Evolutionary conservation across 176 grass and related monocot species (phyloP).

Genomic region (Elymus sibiricus): DNA sequence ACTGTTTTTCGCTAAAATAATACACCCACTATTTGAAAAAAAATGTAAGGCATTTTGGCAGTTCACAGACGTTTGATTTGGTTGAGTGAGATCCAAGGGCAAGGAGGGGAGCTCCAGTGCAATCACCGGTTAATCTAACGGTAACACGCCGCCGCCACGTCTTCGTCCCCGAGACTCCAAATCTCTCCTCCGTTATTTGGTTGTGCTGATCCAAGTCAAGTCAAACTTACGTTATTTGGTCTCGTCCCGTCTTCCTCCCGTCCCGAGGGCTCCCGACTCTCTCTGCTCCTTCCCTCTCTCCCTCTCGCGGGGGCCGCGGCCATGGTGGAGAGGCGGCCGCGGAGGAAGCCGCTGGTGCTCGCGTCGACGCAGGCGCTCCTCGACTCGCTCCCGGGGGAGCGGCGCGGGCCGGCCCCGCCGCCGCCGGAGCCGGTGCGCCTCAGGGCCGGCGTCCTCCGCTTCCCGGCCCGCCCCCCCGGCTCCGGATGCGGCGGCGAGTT

Average conservation of each 20-base stretch:
- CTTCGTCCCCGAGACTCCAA: too few species aligned
- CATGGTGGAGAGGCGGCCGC: slow-evolving; percentile 57
- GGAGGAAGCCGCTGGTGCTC: slow-evolving; percentile 77
- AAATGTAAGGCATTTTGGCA: too few species aligned
- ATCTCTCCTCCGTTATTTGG: too few species aligned
- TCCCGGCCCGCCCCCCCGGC: slow-evolving; percentile 10
- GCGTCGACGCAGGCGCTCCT: slow-evolving; percentile 70
- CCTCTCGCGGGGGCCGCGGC: neutral
- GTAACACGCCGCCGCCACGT: too few species aligned
- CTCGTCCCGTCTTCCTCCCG: neutral
- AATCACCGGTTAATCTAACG: too few species aligned
- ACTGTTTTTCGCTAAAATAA: too few species aligned
- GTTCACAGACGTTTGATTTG: too few species aligned
- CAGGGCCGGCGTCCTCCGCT: slow-evolving; percentile 65
- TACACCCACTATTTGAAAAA: too few species aligned
- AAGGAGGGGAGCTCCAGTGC: too few species aligned
- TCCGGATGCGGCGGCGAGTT: slow-evolving; percentile 31
- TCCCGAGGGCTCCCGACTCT: neutral
- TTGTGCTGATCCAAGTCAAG: neutral
- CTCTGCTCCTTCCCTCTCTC: neutral
- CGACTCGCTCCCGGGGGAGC: slow-evolving; percentile 58
- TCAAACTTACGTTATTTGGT: too few species aligned
- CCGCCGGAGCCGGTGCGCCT: slow-evolving; percentile 41
- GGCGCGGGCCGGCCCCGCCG: neutral
- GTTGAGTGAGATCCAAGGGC: too few species aligned